Evolutionary conservation across 371 early-diverging fungal species (phyloP).

Genomic region (Actinomortierella wolfii): DNA sequence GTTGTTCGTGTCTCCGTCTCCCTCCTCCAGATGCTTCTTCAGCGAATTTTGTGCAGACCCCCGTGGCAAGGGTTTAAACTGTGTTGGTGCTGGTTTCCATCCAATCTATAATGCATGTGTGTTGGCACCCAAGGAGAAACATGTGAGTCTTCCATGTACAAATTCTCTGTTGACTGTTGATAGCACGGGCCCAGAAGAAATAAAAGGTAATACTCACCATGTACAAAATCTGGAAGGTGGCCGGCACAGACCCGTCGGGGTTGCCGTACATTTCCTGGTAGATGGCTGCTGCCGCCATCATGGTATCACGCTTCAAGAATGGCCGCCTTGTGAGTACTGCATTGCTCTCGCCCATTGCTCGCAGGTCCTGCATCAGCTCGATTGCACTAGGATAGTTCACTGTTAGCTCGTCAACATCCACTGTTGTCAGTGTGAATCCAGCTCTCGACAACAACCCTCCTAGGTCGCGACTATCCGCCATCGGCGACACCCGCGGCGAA

Average conservation of each 20-base stretch:
- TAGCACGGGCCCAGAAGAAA: not conserved
- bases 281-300: constrained; percentile 84
- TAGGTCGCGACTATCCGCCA: constrained; percentile 88
- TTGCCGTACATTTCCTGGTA: constrained; percentile 92
- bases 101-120: constrained; percentile 72
- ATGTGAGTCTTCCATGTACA: no score
- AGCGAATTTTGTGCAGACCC: constrained; percentile 75
- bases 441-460: constrained; percentile 82
- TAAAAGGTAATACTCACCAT: constrained; percentile 55
- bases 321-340: constrained; percentile 78
- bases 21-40: constrained; percentile 60
- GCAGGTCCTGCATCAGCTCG: constrained; percentile 89
- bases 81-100: constrained; percentile 82
- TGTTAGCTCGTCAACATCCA: constrained; percentile 92
- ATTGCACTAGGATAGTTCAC: constrained; percentile 92
- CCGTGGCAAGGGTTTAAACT: constrained; percentile 73
- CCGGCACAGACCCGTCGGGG: constrained; percentile 89
- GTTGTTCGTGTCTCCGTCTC: not conserved
- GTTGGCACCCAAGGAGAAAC: no score
- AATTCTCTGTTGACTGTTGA: no score
- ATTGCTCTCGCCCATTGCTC: constrained; percentile 95
- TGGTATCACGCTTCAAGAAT: constrained; percentile 76
- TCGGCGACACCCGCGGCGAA: constrained; percentile 91
- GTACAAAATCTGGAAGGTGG: constrained; percentile 91
- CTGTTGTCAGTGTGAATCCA: constrained; percentile 88